Evolutionary conservation across 2,329 filamentous ascomycete genomes (phyloP), one percentile per base, ranked within the genome.

Genomic region (Fusarium pininemorale): DNA sequence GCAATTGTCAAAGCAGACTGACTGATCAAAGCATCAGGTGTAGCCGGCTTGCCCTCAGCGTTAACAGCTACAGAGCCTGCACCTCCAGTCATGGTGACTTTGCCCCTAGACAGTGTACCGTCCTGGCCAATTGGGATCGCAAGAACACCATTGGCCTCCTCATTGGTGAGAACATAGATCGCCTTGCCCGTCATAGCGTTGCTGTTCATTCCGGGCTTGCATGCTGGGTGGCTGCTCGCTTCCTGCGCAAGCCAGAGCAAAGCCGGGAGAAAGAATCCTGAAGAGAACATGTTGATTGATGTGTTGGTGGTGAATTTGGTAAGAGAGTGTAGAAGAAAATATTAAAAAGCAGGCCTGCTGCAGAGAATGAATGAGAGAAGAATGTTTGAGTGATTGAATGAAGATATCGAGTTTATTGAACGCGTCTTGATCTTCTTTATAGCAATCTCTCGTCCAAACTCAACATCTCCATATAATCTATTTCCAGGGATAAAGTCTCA

Each of bases 131-230:
- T 84, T 0, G 85, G 84, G 3, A 91, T 61, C 0, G 88, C 85
- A 4, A 89, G 82, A 5, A 91, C 82, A 0, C 83, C 78, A 60
- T 90, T 89, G 15, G 75, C 69, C 1, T 83, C 72, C 6, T 87
- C 83, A 73, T 91, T 92, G 41, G 86, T 89, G 44, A 90, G 80
- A 61, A 90, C 80, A 78, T 91, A 91, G 24, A 90, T 76, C 0
- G 88, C 88, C 76, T 87, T 87, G 22, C 37, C 53, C n/a, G 14
- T 48, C 15, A 50, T 35, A 1, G 45, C 53, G 12, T 41, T 64
- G 11, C 20, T 51, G 16, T 63, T 55, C 58, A 60, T 70, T 5
- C 41, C 35, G 10, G 58, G 44, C 11, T 55, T 62, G 24, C 51
- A 58, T 14, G 69, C 32, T 20, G 70, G 55, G n/a, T 67, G 63